Conservation (phyloP, 768 basidiomycete genomes). For the Nidularia pulvinata region DNA sequence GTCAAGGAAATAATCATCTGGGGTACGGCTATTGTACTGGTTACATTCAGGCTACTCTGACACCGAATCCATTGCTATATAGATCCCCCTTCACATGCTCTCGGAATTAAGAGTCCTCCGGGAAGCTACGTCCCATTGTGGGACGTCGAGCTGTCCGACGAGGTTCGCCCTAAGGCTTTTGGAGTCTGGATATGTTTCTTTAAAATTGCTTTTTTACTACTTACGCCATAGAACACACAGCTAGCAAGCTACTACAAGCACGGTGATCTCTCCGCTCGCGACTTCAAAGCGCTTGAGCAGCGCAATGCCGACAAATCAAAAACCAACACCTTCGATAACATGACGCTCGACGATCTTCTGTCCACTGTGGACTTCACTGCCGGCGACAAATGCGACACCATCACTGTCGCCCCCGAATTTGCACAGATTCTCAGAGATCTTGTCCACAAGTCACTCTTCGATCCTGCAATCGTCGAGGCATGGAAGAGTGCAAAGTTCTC, state of each 20-base stretch:
- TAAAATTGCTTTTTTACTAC: not conserved
- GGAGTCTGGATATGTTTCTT: conserved; percentile 13
- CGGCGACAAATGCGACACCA: not conserved
- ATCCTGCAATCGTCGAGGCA: not conserved
- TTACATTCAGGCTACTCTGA: not conserved
- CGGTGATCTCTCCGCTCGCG: not conserved
- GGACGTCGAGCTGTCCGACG: conserved; percentile 13
- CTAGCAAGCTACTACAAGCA: conserved; percentile 1
- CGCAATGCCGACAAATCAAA: not conserved
- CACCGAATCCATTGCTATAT: not conserved
- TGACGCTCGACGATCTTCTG: not conserved
- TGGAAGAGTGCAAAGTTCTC: not conserved
- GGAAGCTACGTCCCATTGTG: conserved; percentile 17
- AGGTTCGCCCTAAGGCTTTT: conserved; percentile 12
- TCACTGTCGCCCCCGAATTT: not conserved
- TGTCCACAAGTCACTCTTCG: not conserved
- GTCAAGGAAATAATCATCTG: conserved; percentile 17
- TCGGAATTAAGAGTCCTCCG: conserved; percentile 11
- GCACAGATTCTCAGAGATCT: not conserved
- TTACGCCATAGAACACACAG: not conserved
- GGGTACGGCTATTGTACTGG: conserved; percentile 6
- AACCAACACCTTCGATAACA: not conserved
- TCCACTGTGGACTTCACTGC: not conserved
- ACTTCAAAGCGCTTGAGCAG: not conserved
- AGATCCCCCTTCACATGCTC: conserved; percentile 15